Base-by-base conservation (phyloP, 768 basidiomycete genomes). In the Pleurotus djamor region DNA sequence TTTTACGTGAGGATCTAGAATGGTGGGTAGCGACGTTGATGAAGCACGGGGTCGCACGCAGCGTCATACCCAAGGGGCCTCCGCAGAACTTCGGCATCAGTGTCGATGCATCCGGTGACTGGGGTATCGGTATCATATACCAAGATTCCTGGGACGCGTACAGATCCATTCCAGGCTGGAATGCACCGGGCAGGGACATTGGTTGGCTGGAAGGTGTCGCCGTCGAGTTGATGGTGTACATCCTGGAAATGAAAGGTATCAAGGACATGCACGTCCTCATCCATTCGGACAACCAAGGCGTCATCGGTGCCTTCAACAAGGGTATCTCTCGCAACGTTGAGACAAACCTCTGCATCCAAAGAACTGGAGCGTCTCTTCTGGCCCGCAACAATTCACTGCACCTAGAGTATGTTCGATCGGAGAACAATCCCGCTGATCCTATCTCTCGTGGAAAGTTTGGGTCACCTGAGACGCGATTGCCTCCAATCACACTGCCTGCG, bases 261-360 rank as follows among this genome's bases (percentile, higher is more conserved):
- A 16, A 21, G 0, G 48, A 71, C 43, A 38, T 33, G 4, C 52
- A 62, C 43, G 8, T 71, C 4, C 57, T 65, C 21, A 52, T 70
- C 21, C 63, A 59, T 36, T 69, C 68, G 1, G 71, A 74, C 60
- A 74, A 71, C 59, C 28, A 65, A 21, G 72, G 72, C 21, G 58
- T 66, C 4, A 69, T 73, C 10, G 68, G 69, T 17, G 61, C 72
- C 10, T 66, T 64, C 48, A 48, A 54, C 7, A 68, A 67, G 32
- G 66, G 67, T 1, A 61, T 60, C 34, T 64, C 68, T 52, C 60
- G 56, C 6, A 72, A 71, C 41, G 21, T 47, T 14, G 52, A 60
- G 28, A 59, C 65, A 13, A 71, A 72, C 47, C 47, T 64, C 7
- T 62, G 61, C 43, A 59, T 70, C n/a, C 57, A 61, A 1, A 62